phyloP scores from a whole-genome alignment of 2,329 filamentous ascomycete genomes.

The Colletotrichum sp. region DNA sequence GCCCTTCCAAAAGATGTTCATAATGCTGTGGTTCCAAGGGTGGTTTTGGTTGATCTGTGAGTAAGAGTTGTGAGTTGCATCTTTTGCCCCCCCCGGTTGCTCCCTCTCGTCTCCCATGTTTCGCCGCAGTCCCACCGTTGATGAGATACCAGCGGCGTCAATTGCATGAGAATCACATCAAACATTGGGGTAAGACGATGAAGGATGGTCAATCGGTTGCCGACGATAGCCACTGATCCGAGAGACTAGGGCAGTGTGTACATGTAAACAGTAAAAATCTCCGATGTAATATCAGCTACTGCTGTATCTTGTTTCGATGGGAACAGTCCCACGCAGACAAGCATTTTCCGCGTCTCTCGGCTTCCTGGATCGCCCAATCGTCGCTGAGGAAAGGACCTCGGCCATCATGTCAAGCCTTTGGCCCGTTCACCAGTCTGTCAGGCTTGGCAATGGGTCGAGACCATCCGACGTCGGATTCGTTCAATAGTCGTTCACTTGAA shows the following conservation, averaged over 20 bases:
- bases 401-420: not conserved
- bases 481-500: not conserved
- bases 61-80: not conserved
- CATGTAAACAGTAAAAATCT: not conserved
- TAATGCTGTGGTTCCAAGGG: not conserved
- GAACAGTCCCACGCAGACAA: not conserved
- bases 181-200: constrained; percentile 15
- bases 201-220: not conserved
- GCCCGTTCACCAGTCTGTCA: not conserved
- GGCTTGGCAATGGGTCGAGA: constrained; percentile 4
- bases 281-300: not conserved
- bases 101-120: not conserved
- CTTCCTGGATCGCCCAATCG: not conserved
- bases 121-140: not conserved
- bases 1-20: not conserved
- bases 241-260: not conserved
- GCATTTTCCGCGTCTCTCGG: not conserved
- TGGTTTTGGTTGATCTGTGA: not conserved
- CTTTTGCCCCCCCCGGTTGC: not conserved
- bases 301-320: not conserved
- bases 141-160: not conserved
- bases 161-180: constrained; percentile 6
- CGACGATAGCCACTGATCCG: constrained; percentile 11
- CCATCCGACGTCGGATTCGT: constrained; percentile 7
- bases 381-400: not conserved